phyloP scores from a whole-genome alignment of 2,329 filamentous ascomycete genomes.

The Colletotrichum tropicale region DNA sequence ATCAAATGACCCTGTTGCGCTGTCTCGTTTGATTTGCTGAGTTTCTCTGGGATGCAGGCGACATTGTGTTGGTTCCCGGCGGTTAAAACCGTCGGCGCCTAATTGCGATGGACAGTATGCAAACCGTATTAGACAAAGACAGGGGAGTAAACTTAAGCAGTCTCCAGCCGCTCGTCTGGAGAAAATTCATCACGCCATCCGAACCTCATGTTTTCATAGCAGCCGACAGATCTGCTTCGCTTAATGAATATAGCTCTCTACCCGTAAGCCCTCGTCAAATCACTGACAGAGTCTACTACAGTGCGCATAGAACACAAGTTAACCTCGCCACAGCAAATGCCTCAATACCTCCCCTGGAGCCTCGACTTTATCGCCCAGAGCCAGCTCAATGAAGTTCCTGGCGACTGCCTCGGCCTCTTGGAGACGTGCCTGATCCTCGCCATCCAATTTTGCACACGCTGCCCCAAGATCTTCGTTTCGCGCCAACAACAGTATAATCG shows the following conservation, averaged over 20 bases:
- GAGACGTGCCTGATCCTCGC: slow-evolving; percentile 68
- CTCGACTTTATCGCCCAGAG: background rate
- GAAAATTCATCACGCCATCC: background rate
- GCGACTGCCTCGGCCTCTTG: slow-evolving; percentile 67
- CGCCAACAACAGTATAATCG: slow-evolving; percentile 70
- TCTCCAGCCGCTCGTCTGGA: background rate
- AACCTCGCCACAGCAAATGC: background rate
- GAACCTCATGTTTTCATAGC: background rate
- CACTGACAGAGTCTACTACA: background rate
- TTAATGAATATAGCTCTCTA: background rate
- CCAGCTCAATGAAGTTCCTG: slow-evolving; percentile 55
- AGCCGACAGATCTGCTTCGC: background rate
- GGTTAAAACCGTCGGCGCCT: background rate
- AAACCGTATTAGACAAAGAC: background rate
- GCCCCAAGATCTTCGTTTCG: slow-evolving; percentile 78
- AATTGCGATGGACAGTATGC: background rate
- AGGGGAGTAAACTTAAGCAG: background rate
- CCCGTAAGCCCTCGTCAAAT: background rate
- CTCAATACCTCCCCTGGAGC: background rate
- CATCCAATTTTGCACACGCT: slow-evolving; percentile 71
- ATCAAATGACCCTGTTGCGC: background rate
- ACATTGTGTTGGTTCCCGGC: background rate
- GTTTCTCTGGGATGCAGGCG: background rate
- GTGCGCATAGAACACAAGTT: background rate
- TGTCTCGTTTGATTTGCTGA: background rate